Conservation (phyloP, 2,329 filamentous ascomycete genomes). For the Calonectria multiphialidica region DNA sequence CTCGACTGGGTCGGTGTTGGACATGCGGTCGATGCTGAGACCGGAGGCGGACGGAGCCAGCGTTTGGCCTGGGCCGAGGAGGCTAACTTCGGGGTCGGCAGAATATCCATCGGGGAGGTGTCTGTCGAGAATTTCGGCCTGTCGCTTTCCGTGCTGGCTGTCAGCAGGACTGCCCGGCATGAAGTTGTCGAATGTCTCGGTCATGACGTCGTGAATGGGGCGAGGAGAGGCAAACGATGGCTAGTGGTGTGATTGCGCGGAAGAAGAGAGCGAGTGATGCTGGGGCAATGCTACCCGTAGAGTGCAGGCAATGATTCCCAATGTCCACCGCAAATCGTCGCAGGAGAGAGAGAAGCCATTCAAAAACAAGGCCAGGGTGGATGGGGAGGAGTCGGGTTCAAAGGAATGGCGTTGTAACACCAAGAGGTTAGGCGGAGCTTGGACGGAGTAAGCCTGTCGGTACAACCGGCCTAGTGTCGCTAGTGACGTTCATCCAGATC, state of each 20-base stretch:
- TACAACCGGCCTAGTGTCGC: background rate
- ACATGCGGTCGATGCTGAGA: conserved; percentile 27
- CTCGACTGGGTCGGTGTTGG: conserved; percentile 55
- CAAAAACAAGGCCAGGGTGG: background rate
- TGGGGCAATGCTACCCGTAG: background rate
- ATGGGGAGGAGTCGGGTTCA: background rate
- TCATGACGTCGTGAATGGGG: conserved; percentile 36
- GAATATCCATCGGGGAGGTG: conserved; percentile 55
- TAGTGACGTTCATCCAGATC: background rate
- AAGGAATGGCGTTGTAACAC: conserved; percentile 3
- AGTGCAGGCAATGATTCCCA: background rate
- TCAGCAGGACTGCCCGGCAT: conserved; percentile 40
- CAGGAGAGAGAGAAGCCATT: background rate
- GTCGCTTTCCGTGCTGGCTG: conserved; percentile 44
- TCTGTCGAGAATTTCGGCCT: conserved; percentile 52
- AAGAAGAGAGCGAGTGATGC: background rate
- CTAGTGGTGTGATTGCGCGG: background rate
- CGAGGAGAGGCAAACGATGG: background rate
- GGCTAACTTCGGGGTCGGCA: conserved; percentile 52
- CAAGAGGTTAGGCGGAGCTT: conserved; percentile 2
- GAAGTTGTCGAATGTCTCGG: conserved; percentile 38
- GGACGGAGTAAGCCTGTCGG: background rate
- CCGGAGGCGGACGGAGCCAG: conserved; percentile 31
- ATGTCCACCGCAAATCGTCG: background rate
- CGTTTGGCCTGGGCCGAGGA: conserved; percentile 34